phyloP scores from a whole-genome alignment of 2,329 filamentous ascomycete species.

The Dendryphion nanum region DNA sequence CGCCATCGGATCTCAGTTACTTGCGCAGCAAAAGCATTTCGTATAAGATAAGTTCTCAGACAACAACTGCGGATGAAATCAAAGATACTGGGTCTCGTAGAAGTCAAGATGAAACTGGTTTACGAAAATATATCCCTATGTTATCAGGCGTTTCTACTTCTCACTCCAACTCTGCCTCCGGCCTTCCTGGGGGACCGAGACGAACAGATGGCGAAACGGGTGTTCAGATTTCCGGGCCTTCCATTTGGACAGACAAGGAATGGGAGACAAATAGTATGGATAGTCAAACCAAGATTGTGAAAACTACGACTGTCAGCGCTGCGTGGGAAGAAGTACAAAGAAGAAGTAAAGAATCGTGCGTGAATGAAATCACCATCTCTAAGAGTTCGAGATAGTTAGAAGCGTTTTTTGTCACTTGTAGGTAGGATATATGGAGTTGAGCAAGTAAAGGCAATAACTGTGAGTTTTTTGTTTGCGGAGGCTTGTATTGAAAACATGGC shows the following conservation, averaged over 20 bases:
- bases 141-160: constrained; percentile 26
- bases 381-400: no score
- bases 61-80: constrained; percentile 7
- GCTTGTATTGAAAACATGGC: no score
- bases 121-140: constrained; percentile 30
- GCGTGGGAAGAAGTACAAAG: constrained; percentile 31
- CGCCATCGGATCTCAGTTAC: constrained; percentile 27
- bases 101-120: constrained; percentile 16
- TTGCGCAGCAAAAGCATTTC: constrained; percentile 24
- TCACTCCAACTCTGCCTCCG: constrained; percentile 33
- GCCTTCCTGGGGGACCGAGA: constrained; percentile 30
- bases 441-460: no score
- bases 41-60: constrained; percentile 27
- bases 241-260: constrained; percentile 16
- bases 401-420: no score
- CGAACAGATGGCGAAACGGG: constrained; percentile 28
- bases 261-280: constrained; percentile 35
- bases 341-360: constrained; percentile 13
- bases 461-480: no score
- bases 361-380: constrained; percentile 14
- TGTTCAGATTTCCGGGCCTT: constrained; percentile 29
- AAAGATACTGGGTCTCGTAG: constrained; percentile 13
- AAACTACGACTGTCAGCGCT: constrained; percentile 35
- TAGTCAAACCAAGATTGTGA: constrained; percentile 34
- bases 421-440: no score